Percentiles rank a stretch among this genome's conserved stretches.
Conservation (phyloP, 768 basidiomycete genomes). For the Stropharia rugosoannulata region DNA sequence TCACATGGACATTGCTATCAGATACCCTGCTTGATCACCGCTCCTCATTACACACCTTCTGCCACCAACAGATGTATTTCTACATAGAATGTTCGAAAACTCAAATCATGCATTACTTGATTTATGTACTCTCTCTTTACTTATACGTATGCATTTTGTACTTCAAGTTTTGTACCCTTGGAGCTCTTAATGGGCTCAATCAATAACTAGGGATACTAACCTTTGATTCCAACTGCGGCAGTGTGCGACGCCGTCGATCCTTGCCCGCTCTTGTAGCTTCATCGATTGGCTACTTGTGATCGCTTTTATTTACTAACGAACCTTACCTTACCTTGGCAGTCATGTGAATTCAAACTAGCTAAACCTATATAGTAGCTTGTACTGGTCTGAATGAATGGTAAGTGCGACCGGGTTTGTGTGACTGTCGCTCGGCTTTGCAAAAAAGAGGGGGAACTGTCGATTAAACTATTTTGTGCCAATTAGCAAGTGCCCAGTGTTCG, state of each 20-base stretch:
- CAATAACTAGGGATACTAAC: background rate
- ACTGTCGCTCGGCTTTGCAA: too few relatives aligned
- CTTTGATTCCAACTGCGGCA: background rate
- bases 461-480: too few relatives aligned
- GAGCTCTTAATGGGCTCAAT: background rate
- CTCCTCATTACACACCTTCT: conserved; percentile 6
- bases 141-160: background rate
- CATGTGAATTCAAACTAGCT: too few relatives aligned
- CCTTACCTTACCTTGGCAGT: too few relatives aligned
- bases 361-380: too few relatives aligned
- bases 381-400: too few relatives aligned
- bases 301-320: too few relatives aligned
- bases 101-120: background rate
- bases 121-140: background rate
- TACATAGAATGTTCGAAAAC: conserved; percentile 14
- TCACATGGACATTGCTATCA: conserved; percentile 15
- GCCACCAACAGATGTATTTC: conserved; percentile 17
- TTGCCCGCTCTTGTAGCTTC: background rate
- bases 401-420: too few relatives aligned
- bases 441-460: too few relatives aligned
- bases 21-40: conserved; percentile 5
- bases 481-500: too few relatives aligned
- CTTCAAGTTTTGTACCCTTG: background rate
- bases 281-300: background rate
- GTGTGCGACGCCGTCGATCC: background rate